These are phyloP conservation scores for Lumnitzera littorea DNA, from an alignment of 345 rosid species.

Conservation along the genomic window DNA sequence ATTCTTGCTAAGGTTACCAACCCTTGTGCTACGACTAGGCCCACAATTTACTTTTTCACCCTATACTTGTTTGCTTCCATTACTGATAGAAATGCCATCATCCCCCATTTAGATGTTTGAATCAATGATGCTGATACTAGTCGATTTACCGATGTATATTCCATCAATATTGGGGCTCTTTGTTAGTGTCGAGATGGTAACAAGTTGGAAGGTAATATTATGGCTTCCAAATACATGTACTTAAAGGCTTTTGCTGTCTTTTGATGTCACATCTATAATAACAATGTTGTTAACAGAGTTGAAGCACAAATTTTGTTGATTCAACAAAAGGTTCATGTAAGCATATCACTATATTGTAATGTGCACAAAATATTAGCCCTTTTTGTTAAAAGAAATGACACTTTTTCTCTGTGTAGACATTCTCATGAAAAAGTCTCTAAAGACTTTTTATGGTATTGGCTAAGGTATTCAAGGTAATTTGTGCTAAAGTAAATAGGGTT, in stretches of 20 bases:
- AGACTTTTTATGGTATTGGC: too few relatives aligned
- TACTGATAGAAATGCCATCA: slow-evolving; percentile 22
- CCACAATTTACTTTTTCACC: slow-evolving; percentile 7
- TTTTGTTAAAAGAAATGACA: too few relatives aligned
- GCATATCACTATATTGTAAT: background rate
- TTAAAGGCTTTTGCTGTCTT: slow-evolving; percentile 18
- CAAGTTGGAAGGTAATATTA: slow-evolving; percentile 8
- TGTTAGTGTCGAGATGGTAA: slow-evolving; percentile 8
- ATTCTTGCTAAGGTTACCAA: slow-evolving; percentile 13
- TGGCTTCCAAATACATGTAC: slow-evolving; percentile 14
- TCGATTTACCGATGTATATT: slow-evolving; percentile 17
- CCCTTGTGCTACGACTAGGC: slow-evolving; percentile 15
- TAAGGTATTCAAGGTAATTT: background rate
- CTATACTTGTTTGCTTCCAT: slow-evolving; percentile 7
- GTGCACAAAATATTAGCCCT: too few relatives aligned
- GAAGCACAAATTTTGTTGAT: slow-evolving; percentile 13
- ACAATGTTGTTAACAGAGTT: slow-evolving; percentile 5
- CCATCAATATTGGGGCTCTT: slow-evolving; percentile 19
- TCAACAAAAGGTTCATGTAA: background rate
- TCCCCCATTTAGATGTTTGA: slow-evolving; percentile 13
- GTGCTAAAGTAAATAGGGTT: background rate
- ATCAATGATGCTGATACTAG: slow-evolving; percentile 3
- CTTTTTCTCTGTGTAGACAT: too few relatives aligned
- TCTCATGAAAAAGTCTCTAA: too few relatives aligned
- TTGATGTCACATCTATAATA: slow-evolving; percentile 8